phyloP scores from a whole-genome alignment of 352 stramenopile species.

The Ophiocytium majus region DNA sequence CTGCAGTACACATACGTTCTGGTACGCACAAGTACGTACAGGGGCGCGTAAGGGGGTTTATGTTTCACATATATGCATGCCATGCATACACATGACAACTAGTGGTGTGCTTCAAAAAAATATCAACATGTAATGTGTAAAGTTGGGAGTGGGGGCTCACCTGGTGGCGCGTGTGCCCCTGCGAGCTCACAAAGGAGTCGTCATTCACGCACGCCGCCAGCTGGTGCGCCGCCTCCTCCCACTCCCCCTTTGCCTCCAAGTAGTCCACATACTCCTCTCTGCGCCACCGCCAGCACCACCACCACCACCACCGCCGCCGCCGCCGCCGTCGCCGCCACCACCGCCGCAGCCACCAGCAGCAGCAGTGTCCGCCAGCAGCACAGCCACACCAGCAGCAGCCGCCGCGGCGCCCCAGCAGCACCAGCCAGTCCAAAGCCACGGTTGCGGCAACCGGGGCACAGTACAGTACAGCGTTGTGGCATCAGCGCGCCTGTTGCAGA shows the following conservation, averaged over 20 bases:
- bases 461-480: no score
- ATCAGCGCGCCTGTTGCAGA: no score
- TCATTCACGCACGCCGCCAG: slow-evolving; percentile 74
- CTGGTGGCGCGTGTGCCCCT: slow-evolving; percentile 30
- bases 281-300: no score
- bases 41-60: background rate
- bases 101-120: background rate
- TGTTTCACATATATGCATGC: background rate
- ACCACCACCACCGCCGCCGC: no score
- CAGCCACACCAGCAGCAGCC: no score
- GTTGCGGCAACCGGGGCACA: no score
- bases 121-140: slow-evolving; percentile 50
- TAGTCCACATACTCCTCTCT: slow-evolving; percentile 62
- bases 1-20: background rate
- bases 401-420: no score
- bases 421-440: no score
- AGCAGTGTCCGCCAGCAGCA: no score
- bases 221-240: slow-evolving; percentile 74
- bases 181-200: slow-evolving; percentile 61
- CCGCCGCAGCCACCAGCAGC: no score
- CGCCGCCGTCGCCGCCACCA: no score
- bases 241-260: slow-evolving; percentile 66
- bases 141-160: background rate
- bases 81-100: background rate
- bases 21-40: background rate